Conservation (phyloP, 768 basidiomycete genomes). For the Rhizopogon roseolus region DNA sequence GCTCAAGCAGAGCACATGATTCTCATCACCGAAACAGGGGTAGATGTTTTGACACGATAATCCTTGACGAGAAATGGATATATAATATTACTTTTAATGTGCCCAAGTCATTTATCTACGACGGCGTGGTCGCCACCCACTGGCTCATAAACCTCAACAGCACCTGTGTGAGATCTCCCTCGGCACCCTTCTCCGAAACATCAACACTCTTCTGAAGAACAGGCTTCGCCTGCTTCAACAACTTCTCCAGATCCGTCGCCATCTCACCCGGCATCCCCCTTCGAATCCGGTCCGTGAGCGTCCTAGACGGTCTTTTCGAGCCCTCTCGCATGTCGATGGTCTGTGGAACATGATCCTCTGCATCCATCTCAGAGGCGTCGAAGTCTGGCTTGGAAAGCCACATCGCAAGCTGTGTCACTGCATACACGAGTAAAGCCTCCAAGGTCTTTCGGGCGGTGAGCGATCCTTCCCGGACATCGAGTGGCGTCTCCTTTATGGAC, state of each 20-base stretch:
- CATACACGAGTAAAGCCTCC: constrained; percentile 65
- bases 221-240: constrained; percentile 62
- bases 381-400: constrained; percentile 74
- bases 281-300: constrained; percentile 61
- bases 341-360: constrained; percentile 32
- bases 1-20: constrained; percentile 91
- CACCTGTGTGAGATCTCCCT: constrained; percentile 56
- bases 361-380: constrained; percentile 37
- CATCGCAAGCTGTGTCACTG: constrained; percentile 73
- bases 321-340: constrained; percentile 13
- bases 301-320: constrained; percentile 39
- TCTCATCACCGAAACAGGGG: constrained; percentile 72
- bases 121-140: constrained; percentile 39
- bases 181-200: constrained; percentile 34
- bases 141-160: constrained; percentile 63
- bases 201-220: constrained; percentile 56
- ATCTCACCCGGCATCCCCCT: constrained; percentile 81
- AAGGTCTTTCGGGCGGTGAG: constrained; percentile 55
- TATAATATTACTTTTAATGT: constrained; percentile 10
- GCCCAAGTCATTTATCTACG: neutral
- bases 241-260: constrained; percentile 61
- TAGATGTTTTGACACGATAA: constrained; percentile 68
- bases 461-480: constrained; percentile 54
- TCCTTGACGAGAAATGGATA: neutral
- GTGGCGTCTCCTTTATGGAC: constrained; percentile 26